Conservation (phyloP, 306 rosid species). For the Arachis hypogaea region DNA sequence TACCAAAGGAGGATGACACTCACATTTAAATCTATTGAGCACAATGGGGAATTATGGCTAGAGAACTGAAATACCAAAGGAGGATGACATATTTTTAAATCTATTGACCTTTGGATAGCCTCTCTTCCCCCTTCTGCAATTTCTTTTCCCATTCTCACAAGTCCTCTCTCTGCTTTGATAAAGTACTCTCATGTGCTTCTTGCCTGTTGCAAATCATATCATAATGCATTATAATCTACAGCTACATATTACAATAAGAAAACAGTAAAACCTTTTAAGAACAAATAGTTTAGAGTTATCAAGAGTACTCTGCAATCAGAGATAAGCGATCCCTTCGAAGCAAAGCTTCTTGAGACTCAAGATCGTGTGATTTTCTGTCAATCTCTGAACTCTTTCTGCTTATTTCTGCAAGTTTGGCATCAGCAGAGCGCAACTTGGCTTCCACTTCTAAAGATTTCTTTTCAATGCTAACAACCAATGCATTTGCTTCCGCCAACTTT, state of each 20-base stretch:
- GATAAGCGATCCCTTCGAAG: slow-evolving; percentile 75
- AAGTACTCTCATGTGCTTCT: slow-evolving; percentile 63
- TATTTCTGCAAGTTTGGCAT: slow-evolving; percentile 91
- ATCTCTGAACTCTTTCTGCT: slow-evolving; percentile 40
- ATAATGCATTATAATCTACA: slow-evolving; percentile 25
- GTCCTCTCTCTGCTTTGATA: slow-evolving; percentile 51
- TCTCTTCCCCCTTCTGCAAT: too few relatives aligned
- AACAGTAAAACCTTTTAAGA: neutral
- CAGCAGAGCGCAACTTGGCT: slow-evolving; percentile 79
- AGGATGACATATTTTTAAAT: too few relatives aligned
- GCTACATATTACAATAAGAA: slow-evolving; percentile 15
- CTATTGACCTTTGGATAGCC: too few relatives aligned
- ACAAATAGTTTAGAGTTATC: slow-evolving; percentile 21
- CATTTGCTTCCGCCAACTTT: slow-evolving; percentile 88
- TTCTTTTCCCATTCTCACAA: too few relatives aligned
- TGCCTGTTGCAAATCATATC: slow-evolving; percentile 53
- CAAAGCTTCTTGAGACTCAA: slow-evolving; percentile 28
- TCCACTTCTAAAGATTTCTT: slow-evolving; percentile 90
- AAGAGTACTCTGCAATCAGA: slow-evolving; percentile 72
- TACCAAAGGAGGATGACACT: too few relatives aligned
- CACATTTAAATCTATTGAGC: too few relatives aligned
- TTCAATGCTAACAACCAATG: slow-evolving; percentile 79
- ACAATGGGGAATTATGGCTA: too few relatives aligned
- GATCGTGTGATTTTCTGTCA: too few relatives aligned
- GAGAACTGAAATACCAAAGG: too few relatives aligned